phyloP scores from a whole-genome alignment of 257 asterid species.

The Scutellaria baicalensis region DNA sequence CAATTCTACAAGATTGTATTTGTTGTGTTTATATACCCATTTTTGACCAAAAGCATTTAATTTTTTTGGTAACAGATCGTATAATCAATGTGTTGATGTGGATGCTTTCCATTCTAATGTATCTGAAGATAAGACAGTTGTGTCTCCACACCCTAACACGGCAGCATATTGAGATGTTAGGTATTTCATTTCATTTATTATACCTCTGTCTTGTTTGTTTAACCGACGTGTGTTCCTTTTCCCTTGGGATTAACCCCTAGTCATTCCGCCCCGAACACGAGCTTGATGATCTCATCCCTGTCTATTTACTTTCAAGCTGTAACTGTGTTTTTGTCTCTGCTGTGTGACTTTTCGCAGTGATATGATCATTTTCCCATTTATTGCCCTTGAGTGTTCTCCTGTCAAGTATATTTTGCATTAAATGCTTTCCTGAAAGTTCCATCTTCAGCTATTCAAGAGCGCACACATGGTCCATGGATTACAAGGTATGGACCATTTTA shows the following conservation, averaged over 20 bases:
- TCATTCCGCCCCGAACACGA: no score
- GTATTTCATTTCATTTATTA: neutral
- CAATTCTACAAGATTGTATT: neutral
- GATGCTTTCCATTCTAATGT: neutral
- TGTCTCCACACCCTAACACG: neutral
- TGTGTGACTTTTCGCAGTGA: no score
- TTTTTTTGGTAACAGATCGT: constrained; percentile 6
- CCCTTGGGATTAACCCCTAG: no score
- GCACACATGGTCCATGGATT: neutral
- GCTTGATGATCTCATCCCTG: no score
- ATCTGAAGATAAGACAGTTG: neutral
- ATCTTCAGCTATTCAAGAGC: neutral
- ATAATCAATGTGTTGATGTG: neutral
- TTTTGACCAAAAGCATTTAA: neutral
- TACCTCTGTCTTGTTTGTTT: neutral
- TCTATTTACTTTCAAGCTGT: no score
- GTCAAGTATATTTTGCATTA: neutral
- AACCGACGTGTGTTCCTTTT: neutral
- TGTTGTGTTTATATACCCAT: no score
- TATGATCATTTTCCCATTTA: no score
- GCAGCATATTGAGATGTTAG: neutral
- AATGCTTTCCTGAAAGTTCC: neutral
- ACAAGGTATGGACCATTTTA: neutral
- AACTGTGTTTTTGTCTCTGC: no score
- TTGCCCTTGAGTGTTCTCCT: neutral